These are phyloP conservation scores for Termitomyces titanicus DNA, from an alignment of 768 basidiomycete genomes.

Conservation along the genomic window DNA sequence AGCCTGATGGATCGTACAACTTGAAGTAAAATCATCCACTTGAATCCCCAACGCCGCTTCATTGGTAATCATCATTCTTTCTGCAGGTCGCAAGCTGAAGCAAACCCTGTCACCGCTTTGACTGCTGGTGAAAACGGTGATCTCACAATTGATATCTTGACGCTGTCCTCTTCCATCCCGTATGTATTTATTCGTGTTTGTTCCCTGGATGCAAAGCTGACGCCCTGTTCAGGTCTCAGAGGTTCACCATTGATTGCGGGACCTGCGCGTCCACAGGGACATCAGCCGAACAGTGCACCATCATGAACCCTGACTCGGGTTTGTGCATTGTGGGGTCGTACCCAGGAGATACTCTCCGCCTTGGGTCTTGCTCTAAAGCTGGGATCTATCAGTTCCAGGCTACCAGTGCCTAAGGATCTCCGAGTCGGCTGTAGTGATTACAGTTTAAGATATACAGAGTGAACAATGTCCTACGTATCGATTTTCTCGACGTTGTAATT, in stretches of 20 bases:
- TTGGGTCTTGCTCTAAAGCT: constrained; percentile 3
- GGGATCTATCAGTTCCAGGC: constrained; percentile 9
- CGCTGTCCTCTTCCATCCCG: not conserved
- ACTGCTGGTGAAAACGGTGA: constrained; percentile 2
- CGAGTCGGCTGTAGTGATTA: no score
- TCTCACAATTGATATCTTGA: not conserved
- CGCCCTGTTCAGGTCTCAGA: constrained; percentile 7
- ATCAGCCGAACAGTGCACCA: not conserved
- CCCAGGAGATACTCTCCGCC: constrained; percentile 1
- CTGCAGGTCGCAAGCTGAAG: constrained; percentile 2
- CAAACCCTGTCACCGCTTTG: constrained; percentile 6
- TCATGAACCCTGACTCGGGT: constrained; percentile 10
- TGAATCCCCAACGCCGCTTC: not conserved
- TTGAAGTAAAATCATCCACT: constrained; percentile 5
- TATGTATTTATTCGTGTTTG: not conserved
- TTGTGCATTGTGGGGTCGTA: constrained; percentile 6
- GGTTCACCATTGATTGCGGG: constrained; percentile 11
- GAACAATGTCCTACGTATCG: no score
- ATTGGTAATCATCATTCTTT: not conserved
- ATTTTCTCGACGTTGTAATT: no score
- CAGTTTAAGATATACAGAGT: no score
- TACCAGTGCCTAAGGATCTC: not conserved
- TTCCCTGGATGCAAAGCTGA: not conserved
- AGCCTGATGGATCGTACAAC: constrained; percentile 5
- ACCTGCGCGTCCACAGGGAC: not conserved